A percentile compares a stretch with the other conserved stretches of the same genome.
phyloP scores from a whole-genome alignment of 176 grass and related monocot genomes.

The Tillandsia fasciculata region DNA sequence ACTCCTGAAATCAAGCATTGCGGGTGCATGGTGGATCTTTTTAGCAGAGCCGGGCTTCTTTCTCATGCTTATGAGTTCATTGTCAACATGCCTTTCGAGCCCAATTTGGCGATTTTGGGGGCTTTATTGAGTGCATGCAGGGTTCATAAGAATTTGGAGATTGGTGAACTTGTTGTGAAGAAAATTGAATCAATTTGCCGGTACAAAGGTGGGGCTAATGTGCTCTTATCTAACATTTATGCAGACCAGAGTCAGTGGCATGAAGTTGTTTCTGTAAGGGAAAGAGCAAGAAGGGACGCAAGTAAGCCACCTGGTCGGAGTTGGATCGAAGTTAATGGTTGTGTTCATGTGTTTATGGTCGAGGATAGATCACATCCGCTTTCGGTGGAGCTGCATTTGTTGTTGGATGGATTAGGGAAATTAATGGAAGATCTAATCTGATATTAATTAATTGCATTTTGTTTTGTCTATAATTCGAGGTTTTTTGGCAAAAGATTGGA shows the following conservation, averaged over 20 bases:
- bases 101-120: slow-evolving; percentile 44
- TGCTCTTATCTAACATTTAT: slow-evolving; percentile 71
- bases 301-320: slow-evolving; percentile 58
- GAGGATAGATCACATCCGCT: background rate
- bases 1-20: slow-evolving; percentile 52
- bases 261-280: slow-evolving; percentile 47
- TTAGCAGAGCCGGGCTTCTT: slow-evolving; percentile 58
- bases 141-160: slow-evolving; percentile 40
- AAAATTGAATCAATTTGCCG: slow-evolving; percentile 48
- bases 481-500: background rate
- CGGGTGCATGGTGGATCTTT: slow-evolving; percentile 64
- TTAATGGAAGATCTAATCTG: slow-evolving; percentile 6
- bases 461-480: background rate
- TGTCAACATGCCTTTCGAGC: slow-evolving; percentile 38
- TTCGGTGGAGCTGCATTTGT: background rate
- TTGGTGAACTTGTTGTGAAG: slow-evolving; percentile 43
- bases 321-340: slow-evolving; percentile 22
- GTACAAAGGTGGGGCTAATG: slow-evolving; percentile 45
- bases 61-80: slow-evolving; percentile 39
- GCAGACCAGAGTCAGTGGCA: slow-evolving; percentile 49
- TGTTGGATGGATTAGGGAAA: slow-evolving; percentile 22
- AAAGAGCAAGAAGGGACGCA: slow-evolving; percentile 24
- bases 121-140: slow-evolving; percentile 55
- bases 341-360: slow-evolving; percentile 22
- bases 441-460: background rate